Conservation (phyloP, 73 alveolate genomes). For the Paramecium biaurelia region DNA sequence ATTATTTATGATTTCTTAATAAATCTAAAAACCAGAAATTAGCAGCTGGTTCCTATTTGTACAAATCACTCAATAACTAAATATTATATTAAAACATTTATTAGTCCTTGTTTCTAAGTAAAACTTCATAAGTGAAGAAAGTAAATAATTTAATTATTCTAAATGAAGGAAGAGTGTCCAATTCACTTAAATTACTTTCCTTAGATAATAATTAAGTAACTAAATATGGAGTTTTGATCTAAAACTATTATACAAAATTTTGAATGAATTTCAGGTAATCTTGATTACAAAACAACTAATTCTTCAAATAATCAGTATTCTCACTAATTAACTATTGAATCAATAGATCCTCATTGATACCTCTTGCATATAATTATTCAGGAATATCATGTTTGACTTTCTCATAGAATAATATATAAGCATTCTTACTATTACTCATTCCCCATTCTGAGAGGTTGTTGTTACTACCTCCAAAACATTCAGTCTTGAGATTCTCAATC, state of each 20-base stretch:
- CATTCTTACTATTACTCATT: not conserved
- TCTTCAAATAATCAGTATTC: not conserved
- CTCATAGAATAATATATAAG: constrained; percentile 22
- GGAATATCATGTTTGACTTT: not conserved
- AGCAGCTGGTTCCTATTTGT: not conserved
- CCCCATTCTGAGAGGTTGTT: constrained; percentile 12
- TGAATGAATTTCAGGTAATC: not conserved
- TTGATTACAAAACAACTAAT: not conserved
- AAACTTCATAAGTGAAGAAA: not conserved
- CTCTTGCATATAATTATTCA: not conserved
- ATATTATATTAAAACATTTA: not conserved
- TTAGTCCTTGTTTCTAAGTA: not conserved
- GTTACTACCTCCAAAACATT: constrained; percentile 59
- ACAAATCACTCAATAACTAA: not conserved
- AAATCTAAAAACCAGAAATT: not conserved
- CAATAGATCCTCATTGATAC: not conserved
- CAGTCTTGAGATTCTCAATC: constrained; percentile 48
- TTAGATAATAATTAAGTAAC: not conserved
- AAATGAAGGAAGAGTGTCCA: not conserved
- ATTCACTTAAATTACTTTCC: not conserved
- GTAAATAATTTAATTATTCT: not conserved
- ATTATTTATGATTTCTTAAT: not conserved
- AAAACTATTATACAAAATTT: not conserved
- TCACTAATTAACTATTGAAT: not conserved
- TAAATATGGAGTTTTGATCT: not conserved